Conservation (phyloP, 2,329 filamentous ascomycete genomes). For the Pseudogymnoascus sp. region DNA sequence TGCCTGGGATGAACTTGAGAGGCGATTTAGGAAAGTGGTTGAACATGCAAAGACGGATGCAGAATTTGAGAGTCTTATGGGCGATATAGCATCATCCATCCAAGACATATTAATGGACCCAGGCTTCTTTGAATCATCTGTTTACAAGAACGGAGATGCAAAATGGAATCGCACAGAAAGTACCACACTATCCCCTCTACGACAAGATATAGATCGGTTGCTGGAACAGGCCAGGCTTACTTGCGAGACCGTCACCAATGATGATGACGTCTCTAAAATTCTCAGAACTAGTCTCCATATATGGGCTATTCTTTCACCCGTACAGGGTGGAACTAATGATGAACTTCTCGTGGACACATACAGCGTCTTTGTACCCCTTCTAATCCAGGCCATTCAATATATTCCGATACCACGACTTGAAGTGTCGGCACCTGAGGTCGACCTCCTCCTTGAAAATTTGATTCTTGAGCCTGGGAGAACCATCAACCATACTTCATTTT, state of each 20-base stretch:
- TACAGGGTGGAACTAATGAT: constrained; percentile 55
- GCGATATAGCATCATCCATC: constrained; percentile 64
- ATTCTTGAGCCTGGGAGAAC: constrained; percentile 83
- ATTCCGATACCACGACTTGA: constrained; percentile 88
- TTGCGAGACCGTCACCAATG: constrained; percentile 59
- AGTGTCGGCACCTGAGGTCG: constrained; percentile 72
- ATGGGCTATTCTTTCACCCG: constrained; percentile 61
- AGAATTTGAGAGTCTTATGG: constrained; percentile 72
- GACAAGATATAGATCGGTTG: constrained; percentile 65
- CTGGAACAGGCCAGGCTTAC: constrained; percentile 63
- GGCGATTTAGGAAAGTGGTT: constrained; percentile 62
- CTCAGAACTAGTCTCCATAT: constrained; percentile 61
- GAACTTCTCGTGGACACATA: constrained; percentile 69
- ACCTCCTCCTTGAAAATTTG: constrained; percentile 82
- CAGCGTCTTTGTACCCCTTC: constrained; percentile 72
- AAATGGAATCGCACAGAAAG: constrained; percentile 30
- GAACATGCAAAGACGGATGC: constrained; percentile 70
- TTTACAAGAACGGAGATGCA: background rate
- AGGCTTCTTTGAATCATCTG: constrained; percentile 71
- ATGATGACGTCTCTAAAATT: constrained; percentile 65
- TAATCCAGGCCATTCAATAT: constrained; percentile 74
- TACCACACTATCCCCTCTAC: constrained; percentile 57
- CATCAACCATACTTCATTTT: constrained; percentile 78
- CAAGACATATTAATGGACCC: constrained; percentile 81
- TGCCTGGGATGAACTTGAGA: constrained; percentile 70